These are phyloP conservation scores for Clarireedia paspali DNA, from an alignment of 2,329 filamentous ascomycete species.

Conservation along the genomic window DNA sequence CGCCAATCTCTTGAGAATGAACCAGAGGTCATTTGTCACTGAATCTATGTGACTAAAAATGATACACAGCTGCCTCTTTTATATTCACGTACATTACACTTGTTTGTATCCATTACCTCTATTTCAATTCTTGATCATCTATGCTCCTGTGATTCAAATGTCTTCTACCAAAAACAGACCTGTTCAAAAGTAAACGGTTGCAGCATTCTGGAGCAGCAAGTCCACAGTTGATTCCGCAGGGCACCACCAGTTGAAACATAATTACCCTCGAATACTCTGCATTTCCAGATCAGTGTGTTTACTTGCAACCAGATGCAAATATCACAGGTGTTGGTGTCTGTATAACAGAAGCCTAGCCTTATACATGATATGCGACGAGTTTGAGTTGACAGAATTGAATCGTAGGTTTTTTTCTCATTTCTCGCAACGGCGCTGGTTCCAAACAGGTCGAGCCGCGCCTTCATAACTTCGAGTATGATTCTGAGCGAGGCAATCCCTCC, in stretches of 20 bases:
- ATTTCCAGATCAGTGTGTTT: not conserved
- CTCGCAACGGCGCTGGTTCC: not conserved
- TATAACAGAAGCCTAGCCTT: not conserved
- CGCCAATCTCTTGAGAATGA: too few species aligned
- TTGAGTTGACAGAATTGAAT: not conserved
- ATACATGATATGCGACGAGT: not conserved
- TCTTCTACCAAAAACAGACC: too few species aligned
- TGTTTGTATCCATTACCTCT: too few species aligned
- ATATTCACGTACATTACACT: too few species aligned
- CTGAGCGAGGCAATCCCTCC: not conserved
- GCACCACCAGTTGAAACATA: not conserved
- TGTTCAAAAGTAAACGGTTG: too few species aligned
- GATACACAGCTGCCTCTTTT: too few species aligned
- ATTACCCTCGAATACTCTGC: not conserved
- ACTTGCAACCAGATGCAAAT: not conserved
- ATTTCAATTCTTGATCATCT: too few species aligned
- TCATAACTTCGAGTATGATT: not conserved
- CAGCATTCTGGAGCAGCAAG: too few species aligned
- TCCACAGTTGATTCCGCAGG: too few species aligned
- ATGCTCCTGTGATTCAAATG: too few species aligned
- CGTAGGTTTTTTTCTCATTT: constrained; percentile 1
- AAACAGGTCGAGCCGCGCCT: not conserved
- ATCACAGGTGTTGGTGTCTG: not conserved
- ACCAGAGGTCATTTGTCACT: too few species aligned
- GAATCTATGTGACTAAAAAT: too few species aligned